Evolutionary conservation across 495 filamentous ascomycete genomes (phyloP).

Genomic region (Melanomma pulvis-pyrius): DNA sequence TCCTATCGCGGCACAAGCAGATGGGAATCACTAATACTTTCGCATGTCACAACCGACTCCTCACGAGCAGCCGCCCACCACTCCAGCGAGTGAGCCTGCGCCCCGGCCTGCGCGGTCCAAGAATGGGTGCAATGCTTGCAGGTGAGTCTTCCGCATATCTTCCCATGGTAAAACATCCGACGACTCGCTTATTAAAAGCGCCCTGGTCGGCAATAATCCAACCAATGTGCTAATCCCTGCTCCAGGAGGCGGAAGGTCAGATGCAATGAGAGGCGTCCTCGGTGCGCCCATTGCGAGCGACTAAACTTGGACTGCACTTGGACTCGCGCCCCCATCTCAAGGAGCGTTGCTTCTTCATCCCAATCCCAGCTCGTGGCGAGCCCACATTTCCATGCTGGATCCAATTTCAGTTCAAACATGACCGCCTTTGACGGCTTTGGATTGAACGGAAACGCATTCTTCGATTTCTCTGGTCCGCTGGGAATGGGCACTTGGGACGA

Average conservation of each 20-base stretch:
- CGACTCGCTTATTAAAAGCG: too few species aligned
- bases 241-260: conserved; percentile 21
- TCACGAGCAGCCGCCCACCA: not conserved
- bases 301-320: conserved; percentile 28
- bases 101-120: conserved; percentile 23
- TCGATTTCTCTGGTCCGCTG: conserved; percentile 23
- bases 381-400: not conserved
- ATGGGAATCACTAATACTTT: not conserved
- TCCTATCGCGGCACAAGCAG: not conserved
- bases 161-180: not conserved
- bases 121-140: conserved; percentile 29
- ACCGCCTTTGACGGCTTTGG: conserved; percentile 12
- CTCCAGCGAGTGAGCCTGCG: not conserved
- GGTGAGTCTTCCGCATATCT: not conserved
- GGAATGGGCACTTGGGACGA: conserved; percentile 28
- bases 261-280: conserved; percentile 24
- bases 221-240: not conserved
- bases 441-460: conserved; percentile 18
- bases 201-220: not conserved
- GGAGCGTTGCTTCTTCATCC: conserved; percentile 1
- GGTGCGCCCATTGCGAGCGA: conserved; percentile 26
- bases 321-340: conserved; percentile 5
- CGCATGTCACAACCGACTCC: conserved; percentile 9
- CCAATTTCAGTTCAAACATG: not conserved
- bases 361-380: conserved; percentile 4